These are phyloP conservation scores for Exophiala bonariae DNA, from an alignment of 2,329 filamentous ascomycete species.

Conservation along the genomic window DNA sequence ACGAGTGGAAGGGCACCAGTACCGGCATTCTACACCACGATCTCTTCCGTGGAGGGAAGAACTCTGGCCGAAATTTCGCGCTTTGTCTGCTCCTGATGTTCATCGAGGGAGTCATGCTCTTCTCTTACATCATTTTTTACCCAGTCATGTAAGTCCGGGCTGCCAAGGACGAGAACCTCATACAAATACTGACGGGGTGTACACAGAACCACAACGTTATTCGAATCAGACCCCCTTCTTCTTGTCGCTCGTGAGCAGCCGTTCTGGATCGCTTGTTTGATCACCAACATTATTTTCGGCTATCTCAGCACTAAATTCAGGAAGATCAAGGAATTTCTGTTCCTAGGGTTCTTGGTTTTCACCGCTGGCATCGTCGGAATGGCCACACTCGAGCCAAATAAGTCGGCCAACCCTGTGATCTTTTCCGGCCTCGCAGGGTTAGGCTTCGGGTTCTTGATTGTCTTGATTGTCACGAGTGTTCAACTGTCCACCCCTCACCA, in stretches of 20 bases:
- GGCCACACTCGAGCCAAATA: constrained; percentile 12
- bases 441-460: constrained; percentile 10
- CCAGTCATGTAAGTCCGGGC: constrained; percentile 1
- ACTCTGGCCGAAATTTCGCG: constrained; percentile 2
- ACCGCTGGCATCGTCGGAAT: constrained; percentile 12
- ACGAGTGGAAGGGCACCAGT: constrained; percentile 18
- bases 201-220: background rate
- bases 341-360: constrained; percentile 7
- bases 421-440: constrained; percentile 8
- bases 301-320: constrained; percentile 11
- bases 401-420: background rate
- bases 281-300: constrained; percentile 3
- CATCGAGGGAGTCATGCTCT: constrained; percentile 8
- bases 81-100: constrained; percentile 7
- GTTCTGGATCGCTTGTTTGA: background rate
- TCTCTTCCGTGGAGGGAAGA: constrained; percentile 10
- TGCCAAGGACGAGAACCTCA: too few relatives aligned
- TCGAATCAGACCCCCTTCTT: constrained; percentile 6
- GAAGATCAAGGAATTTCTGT: constrained; percentile 2
- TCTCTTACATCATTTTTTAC: constrained; percentile 5
- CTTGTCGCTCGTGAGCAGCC: background rate
- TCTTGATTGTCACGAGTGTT: constrained; percentile 14
- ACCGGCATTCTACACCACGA: constrained; percentile 18
- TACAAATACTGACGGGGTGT: background rate
- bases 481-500: constrained; percentile 14